Percentiles rank a stretch among this genome's conserved stretches.
Conservation (phyloP, 2,329 filamentous ascomycete species). For the Talaromyces sp. region DNA sequence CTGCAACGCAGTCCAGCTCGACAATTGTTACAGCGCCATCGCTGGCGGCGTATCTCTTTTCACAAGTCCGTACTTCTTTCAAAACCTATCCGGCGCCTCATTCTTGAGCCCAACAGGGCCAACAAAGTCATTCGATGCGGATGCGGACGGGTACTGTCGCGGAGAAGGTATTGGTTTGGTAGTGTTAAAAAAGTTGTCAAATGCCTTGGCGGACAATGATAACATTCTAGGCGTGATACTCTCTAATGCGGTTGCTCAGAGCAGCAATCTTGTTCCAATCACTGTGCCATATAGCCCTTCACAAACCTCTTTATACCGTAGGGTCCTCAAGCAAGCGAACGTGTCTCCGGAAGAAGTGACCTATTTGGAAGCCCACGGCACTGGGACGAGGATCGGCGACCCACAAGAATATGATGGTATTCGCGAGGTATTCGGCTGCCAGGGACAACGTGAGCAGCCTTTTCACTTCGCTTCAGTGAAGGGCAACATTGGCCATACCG, state of each 20-base stretch:
- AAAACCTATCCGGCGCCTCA: constrained; percentile 39
- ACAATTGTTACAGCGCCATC: constrained; percentile 26
- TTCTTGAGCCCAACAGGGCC: constrained; percentile 53
- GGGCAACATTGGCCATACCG: constrained; percentile 34
- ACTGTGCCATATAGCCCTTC: not conserved
- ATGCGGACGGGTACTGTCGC: constrained; percentile 49
- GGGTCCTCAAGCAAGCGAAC: not conserved
- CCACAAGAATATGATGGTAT: constrained; percentile 20
- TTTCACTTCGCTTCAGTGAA: constrained; percentile 29
- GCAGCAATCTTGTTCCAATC: constrained; percentile 20
- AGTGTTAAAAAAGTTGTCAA: constrained; percentile 48
- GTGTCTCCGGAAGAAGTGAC: not conserved
- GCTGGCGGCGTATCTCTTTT: constrained; percentile 25
- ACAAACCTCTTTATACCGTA: not conserved
- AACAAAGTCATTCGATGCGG: constrained; percentile 47
- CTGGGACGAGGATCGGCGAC: constrained; percentile 27
- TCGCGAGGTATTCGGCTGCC: not conserved
- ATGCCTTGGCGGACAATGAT: constrained; percentile 47
- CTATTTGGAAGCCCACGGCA: not conserved
- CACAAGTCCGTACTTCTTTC: constrained; percentile 29
- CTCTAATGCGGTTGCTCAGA: constrained; percentile 29
- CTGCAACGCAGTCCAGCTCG: not conserved
- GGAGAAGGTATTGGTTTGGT: constrained; percentile 51
- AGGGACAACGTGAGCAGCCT: constrained; percentile 9
- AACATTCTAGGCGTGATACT: constrained; percentile 37